These are phyloP conservation scores for Silene noctiflora DNA, from an alignment of 179 eudicot species.

Conservation along the genomic window DNA sequence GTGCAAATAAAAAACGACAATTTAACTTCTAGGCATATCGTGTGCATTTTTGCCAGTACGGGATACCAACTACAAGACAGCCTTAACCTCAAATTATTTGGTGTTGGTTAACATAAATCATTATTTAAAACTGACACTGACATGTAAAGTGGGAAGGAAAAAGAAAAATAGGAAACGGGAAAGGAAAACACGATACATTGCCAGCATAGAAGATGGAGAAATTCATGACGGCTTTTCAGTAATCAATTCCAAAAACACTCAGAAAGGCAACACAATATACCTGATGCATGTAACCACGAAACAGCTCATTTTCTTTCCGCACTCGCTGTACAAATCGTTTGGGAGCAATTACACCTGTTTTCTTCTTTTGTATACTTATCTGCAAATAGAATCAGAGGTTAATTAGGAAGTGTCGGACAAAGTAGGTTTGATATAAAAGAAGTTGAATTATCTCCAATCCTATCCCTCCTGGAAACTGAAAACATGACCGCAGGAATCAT, in stretches of 20 bases:
- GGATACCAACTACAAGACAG: too few relatives aligned
- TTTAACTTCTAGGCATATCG: too few relatives aligned
- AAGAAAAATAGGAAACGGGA: too few relatives aligned
- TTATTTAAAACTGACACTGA: too few relatives aligned
- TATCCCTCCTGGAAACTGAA: too few relatives aligned
- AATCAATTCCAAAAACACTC: neutral
- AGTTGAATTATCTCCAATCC: too few relatives aligned
- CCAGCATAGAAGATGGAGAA: neutral
- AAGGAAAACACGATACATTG: neutral
- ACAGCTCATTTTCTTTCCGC: constrained; percentile 79
- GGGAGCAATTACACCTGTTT: constrained; percentile 94
- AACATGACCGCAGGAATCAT: too few relatives aligned
- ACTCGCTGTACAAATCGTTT: constrained; percentile 94
- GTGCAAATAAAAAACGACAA: neutral
- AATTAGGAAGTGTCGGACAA: neutral
- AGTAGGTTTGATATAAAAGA: neutral
- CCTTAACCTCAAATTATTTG: too few relatives aligned
- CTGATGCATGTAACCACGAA: constrained; percentile 92
- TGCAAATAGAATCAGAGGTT: constrained; percentile 11
- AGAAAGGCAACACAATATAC: constrained; percentile 32
- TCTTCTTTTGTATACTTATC: constrained; percentile 88
- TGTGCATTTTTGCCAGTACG: neutral
- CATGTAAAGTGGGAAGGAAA: too few relatives aligned
- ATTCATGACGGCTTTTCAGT: too few relatives aligned
- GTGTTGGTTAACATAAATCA: too few relatives aligned